Evolutionary conservation across 2,329 filamentous ascomycete genomes (phyloP), one percentile per base, ranked within the genome.

Genomic region (Sporothrix protearum): DNA sequence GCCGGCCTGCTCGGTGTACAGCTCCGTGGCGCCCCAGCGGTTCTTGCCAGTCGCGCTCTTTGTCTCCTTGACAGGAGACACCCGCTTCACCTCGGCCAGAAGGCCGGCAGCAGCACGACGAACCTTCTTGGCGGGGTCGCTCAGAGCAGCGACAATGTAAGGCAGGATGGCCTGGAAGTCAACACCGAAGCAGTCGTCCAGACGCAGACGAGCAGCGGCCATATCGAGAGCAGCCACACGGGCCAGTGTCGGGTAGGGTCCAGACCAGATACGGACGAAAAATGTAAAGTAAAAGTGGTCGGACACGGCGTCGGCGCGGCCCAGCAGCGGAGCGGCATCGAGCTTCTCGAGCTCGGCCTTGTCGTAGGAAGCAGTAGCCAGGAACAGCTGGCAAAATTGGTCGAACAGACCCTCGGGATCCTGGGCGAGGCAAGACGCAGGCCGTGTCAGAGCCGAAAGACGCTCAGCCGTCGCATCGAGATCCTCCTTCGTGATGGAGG

Each of bases 151-250:
- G 61, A 97, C 82, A 42, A 91, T 83, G 80, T 97, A 97, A 2
- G 95, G 95, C n/a, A 97, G 78, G 22, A 97, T 79, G 12, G 88
- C 87, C 78, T 98, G 95, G 66, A 94, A 85, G 78, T 97, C 92
- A 8, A 87, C 77, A 25, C 82, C 82, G 28, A 78, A 79, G 70
- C 82, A 83, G 72, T 86, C 84, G 16, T 81, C 80, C 10, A 81
- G 79, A 69, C 87, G 86, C 22, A 93, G 79, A 33, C 85, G 83
- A 39, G 83, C 83, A 72, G 88, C 87, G 16, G 88, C 86, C 77
- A 88, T 85, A 53, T 89, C 88, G 66, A 97, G 80, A 12, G 94
- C 92, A 9, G 89, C 86, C 70, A 87, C 85, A 74, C 92, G 88
- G 2, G 89, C 90, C 61, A 92, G 82, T 1, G 88, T 88, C 7